These are phyloP conservation scores for Crithidia sp. DNA, from an alignment of 208 protist genomes.

Conservation along the genomic window DNA sequence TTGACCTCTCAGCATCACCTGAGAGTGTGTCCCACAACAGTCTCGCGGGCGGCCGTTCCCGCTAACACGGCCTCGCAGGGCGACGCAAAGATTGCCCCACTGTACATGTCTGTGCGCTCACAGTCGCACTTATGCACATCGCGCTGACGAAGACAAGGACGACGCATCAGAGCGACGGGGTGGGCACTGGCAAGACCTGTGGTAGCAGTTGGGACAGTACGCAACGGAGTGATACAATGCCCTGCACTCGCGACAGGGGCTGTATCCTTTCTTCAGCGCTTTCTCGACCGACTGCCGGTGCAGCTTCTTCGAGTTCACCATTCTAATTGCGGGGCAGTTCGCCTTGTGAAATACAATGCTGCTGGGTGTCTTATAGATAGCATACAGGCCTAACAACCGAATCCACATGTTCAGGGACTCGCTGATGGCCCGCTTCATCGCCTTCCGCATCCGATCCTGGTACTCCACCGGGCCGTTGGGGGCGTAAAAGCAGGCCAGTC, in stretches of 20 bases:
- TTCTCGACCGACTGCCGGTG: constrained; percentile 20
- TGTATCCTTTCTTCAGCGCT: constrained; percentile 44
- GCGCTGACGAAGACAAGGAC: not conserved
- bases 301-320: constrained; percentile 16
- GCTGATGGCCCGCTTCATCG: constrained; percentile 10
- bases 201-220: no score
- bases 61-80: no score
- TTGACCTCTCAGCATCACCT: no score
- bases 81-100: no score
- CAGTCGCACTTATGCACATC: not conserved
- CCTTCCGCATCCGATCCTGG: constrained; percentile 36
- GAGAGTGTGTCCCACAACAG: no score
- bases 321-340: constrained; percentile 31
- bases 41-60: no score
- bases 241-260: constrained; percentile 58
- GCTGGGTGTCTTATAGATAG: constrained; percentile 43
- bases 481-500: constrained; percentile 51
- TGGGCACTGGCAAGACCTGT: no score
- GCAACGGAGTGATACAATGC: not conserved
- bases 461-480: constrained; percentile 26
- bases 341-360: constrained; percentile 55
- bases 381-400: constrained; percentile 30
- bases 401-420: constrained; percentile 49
- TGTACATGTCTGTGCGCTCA: no score
- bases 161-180: constrained; percentile 5